A percentile compares a stretch with the other conserved stretches of the same genome.
phyloP scores from a whole-genome alignment of 2,329 filamentous ascomycete genomes.

The Amylocarpus encephaloides region DNA sequence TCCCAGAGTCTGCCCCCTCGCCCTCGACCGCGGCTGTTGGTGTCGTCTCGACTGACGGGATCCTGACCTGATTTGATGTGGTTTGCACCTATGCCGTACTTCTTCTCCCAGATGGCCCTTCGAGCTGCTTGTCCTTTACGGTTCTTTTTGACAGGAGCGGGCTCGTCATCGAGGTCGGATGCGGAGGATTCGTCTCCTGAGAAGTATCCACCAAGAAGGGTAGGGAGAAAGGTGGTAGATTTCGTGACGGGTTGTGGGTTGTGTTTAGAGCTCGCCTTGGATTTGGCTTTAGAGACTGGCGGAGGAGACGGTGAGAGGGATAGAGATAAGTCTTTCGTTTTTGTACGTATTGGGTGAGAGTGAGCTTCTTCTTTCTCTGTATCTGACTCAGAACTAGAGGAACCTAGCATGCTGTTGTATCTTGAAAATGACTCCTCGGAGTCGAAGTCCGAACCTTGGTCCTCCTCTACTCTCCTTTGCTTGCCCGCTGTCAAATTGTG shows the following conservation, averaged over 20 bases:
- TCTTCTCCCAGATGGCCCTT: constrained; percentile 74
- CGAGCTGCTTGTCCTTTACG: constrained; percentile 70
- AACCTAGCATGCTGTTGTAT: constrained; percentile 28
- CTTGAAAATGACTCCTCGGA: constrained; percentile 23
- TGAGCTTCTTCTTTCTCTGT: constrained; percentile 20
- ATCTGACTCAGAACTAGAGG: constrained; percentile 29
- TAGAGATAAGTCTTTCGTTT: constrained; percentile 12
- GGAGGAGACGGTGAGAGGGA: constrained; percentile 18
- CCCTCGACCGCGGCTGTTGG: constrained; percentile 5
- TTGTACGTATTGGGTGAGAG: constrained; percentile 10
- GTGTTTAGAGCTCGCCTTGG: constrained; percentile 15
- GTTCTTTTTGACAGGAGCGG: constrained; percentile 60
- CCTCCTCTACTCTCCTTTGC: constrained; percentile 16
- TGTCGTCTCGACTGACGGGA: constrained; percentile 34
- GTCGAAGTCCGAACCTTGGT: constrained; percentile 19
- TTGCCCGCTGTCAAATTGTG: neutral
- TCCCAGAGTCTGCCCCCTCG: constrained; percentile 6
- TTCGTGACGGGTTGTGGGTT: constrained; percentile 8
- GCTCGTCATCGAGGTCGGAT: constrained; percentile 58
- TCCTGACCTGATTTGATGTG: constrained; percentile 28
- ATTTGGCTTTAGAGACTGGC: constrained; percentile 11
- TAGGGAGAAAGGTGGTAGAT: constrained; percentile 61
- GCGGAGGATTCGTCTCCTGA: constrained; percentile 63
- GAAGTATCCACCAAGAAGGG: constrained; percentile 73
- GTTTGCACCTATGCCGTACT: constrained; percentile 61